Percentiles rank a stretch among this genome's conserved stretches.
phyloP scores from a whole-genome alignment of 306 rosid species.

The Myrica gale region DNA sequence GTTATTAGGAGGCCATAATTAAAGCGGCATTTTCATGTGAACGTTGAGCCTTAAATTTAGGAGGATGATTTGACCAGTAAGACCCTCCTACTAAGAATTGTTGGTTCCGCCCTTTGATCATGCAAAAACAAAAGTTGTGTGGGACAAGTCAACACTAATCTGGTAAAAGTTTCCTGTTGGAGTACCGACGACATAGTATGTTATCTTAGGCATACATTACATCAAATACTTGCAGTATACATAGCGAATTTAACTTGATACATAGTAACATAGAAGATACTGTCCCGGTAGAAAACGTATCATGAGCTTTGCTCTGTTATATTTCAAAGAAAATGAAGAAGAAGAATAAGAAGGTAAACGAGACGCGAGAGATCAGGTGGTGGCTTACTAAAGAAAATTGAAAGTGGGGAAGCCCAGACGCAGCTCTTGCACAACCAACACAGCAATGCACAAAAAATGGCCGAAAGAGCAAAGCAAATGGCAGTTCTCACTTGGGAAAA shows the following conservation, averaged over 20 bases:
- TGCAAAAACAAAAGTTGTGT: no score
- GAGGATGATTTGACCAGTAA: neutral
- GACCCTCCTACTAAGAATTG: neutral
- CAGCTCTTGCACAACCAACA: slow-evolving; percentile 7
- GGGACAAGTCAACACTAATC: no score
- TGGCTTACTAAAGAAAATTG: neutral
- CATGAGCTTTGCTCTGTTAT: no score
- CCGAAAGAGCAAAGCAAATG: slow-evolving; percentile 20
- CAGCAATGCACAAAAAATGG: slow-evolving; percentile 26
- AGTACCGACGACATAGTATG: no score
- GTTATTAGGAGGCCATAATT: neutral
- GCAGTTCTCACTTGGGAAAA: slow-evolving; percentile 30
- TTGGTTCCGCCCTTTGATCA: neutral
- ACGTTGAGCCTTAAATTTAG: neutral
- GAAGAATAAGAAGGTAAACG: neutral
- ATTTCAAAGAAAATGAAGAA: no score
- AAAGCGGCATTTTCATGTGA: neutral
- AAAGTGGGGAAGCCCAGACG: slow-evolving; percentile 8
- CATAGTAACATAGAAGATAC: no score
- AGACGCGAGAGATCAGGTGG: slow-evolving; percentile 11
- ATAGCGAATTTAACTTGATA: no score
- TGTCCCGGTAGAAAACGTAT: no score
- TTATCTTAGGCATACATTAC: no score
- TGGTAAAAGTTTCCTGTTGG: no score
- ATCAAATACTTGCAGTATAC: no score